These are phyloP conservation scores for Pisolithus albus DNA, from an alignment of 768 basidiomycete species.

Conservation along the genomic window DNA sequence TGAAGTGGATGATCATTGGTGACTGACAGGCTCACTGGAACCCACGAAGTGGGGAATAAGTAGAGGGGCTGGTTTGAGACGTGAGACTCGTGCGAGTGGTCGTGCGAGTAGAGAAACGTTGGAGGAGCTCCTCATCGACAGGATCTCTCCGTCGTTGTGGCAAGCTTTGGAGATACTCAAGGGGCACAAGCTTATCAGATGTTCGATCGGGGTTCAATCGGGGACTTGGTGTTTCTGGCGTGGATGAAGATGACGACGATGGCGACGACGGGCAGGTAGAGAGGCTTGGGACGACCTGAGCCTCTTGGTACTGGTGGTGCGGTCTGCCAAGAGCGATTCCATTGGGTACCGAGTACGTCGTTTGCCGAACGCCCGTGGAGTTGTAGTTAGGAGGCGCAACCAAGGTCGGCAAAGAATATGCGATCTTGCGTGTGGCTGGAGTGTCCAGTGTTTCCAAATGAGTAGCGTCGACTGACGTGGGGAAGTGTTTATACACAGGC, in stretches of 20 bases:
- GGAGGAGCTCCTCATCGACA: conserved; percentile 56
- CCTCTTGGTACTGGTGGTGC: conserved; percentile 18
- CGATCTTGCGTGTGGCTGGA: conserved; percentile 16
- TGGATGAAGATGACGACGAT: conserved; percentile 34
- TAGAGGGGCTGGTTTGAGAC: conserved; percentile 12
- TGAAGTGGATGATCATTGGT: background rate
- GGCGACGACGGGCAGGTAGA: conserved; percentile 26
- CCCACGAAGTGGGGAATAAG: conserved; percentile 13
- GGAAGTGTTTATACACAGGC: conserved; percentile 26
- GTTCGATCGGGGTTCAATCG: conserved; percentile 16
- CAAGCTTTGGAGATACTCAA: conserved; percentile 53
- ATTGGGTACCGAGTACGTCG: conserved; percentile 29
- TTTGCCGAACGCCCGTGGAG: conserved; percentile 19
- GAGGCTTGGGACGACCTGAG: conserved; percentile 14
- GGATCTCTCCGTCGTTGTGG: conserved; percentile 54
- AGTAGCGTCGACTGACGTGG: conserved; percentile 23
- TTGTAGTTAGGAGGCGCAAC: conserved; percentile 13
- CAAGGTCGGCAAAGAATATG: conserved; percentile 27
- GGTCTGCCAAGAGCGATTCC: conserved; percentile 11
- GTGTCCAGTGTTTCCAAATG: conserved; percentile 21
- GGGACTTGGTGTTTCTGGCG: conserved; percentile 32
- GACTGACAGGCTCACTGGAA: conserved; percentile 14
- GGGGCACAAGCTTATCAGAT: conserved; percentile 46
- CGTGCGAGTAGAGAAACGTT: conserved; percentile 41
- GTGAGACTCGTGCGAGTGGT: conserved; percentile 13